Base-by-base conservation (phyloP, 345 rosid species). In the Nephelium lappaceum region DNA sequence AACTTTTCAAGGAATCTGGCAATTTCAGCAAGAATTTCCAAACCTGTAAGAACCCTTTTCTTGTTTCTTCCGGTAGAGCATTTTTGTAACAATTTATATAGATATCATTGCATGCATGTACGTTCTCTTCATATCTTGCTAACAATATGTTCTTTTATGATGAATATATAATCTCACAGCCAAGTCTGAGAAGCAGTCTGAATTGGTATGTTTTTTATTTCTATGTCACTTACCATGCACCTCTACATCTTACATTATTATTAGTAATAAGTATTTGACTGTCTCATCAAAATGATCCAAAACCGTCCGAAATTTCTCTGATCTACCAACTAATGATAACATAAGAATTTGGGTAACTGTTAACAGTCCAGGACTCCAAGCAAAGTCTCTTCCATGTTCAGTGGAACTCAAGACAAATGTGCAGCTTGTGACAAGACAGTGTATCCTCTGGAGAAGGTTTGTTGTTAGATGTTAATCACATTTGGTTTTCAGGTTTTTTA, bases 1-100 rank as follows among this genome's bases (percentile, higher is more conserved):
- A 94, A 78, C 95, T 97, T 60, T 97, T 92, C 89, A 97, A 94
- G 88, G 99, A 97, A 88, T 93, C 98, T 79, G 99, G 98, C 78
- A 91, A 94, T 90, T 97, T 92, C 86, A 94, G 93, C 88, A 97
- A 94, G 91, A 97, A 94, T 72, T 97, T 97, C 55, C 97, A 91
- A 72, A 75, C 91, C 64, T 90, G 99, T 91, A 58, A 70, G 15
- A 36, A 6, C 53, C 5, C 27, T 23, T 38, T 65, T 60, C 51
- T 31, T 67, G 11, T 47, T 6, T 66, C 21, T 51, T 78, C 45
- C 21, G 21, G 15, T n/a, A 5, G 15, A 57, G 21, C 21, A 15
- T 8, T 19, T 27, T 63, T 23, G 62, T 49, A 15, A 15, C 2
- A 53, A 24, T 71, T 19, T 53, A 31, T 31, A 27, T 49, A 61